phyloP scores from a whole-genome alignment of 257 asterid species.

The Verbascum thapsus region DNA sequence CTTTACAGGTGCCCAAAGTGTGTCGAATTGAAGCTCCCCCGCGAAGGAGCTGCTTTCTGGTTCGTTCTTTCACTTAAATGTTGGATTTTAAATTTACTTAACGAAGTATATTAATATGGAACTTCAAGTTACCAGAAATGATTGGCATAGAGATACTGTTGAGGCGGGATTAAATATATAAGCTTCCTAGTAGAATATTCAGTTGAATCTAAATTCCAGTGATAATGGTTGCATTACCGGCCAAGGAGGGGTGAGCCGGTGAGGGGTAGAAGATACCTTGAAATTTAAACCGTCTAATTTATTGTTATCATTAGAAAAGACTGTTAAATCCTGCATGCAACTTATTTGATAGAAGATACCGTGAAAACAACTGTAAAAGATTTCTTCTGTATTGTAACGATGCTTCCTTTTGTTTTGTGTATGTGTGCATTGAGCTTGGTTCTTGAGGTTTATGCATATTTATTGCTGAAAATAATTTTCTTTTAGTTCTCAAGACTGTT shows the following conservation, averaged over 20 bases:
- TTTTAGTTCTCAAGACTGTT: conserved; percentile 88
- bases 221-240: conserved; percentile 1
- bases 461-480: conserved; percentile 26
- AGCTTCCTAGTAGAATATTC: neutral
- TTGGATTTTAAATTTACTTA: conserved; percentile 15
- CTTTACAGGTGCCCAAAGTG: conserved; percentile 89
- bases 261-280: too few relatives aligned
- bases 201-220: conserved; percentile 2
- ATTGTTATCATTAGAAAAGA: conserved; percentile 12
- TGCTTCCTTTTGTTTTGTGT: neutral
- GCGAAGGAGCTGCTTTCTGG: conserved; percentile 98
- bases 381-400: neutral
- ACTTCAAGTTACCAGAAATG: neutral
- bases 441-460: conserved; percentile 3
- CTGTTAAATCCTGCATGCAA: neutral
- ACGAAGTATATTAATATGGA: neutral
- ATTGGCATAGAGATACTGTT: neutral
- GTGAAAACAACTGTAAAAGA: neutral
- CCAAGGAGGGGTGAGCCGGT: neutral
- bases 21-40: conserved; percentile 88
- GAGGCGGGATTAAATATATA: conserved; percentile 4
- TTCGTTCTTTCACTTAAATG: conserved; percentile 44
- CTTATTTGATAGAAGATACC: neutral
- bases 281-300: too few relatives aligned
- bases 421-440: conserved; percentile 18